Conservation (phyloP, 2,329 filamentous ascomycete genomes). For the Fusarium sp. region DNA sequence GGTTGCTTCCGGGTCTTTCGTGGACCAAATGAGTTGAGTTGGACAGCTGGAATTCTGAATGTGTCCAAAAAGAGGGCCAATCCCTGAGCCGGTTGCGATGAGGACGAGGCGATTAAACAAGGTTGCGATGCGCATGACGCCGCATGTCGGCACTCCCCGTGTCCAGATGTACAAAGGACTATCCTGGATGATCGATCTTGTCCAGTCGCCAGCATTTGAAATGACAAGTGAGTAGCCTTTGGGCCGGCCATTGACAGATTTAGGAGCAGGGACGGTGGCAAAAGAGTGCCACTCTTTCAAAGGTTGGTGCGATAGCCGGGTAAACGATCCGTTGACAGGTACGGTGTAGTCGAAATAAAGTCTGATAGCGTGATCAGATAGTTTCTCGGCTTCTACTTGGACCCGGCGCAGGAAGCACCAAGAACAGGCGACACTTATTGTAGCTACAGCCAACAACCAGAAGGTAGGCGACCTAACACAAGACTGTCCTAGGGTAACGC, state of each 20-base stretch:
- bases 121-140: constrained; percentile 73
- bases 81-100: constrained; percentile 78
- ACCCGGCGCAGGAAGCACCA: constrained; percentile 79
- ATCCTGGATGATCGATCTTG: constrained; percentile 69
- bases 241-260: constrained; percentile 38
- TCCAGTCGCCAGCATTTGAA: constrained; percentile 82
- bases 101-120: constrained; percentile 75
- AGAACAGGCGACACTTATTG: constrained; percentile 73
- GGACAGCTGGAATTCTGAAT: constrained; percentile 62
- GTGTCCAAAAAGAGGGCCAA: constrained; percentile 73
- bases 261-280: constrained; percentile 74
- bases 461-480: constrained; percentile 59
- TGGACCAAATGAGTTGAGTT: constrained; percentile 76
- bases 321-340: constrained; percentile 60
- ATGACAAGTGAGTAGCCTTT: constrained; percentile 74
- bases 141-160: constrained; percentile 73
- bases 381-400: constrained; percentile 70
- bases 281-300: constrained; percentile 81
- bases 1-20: constrained; percentile 68
- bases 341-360: constrained; percentile 75
- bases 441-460: constrained; percentile 75
- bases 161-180: constrained; percentile 73
- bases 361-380: constrained; percentile 79
- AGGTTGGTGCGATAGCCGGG: constrained; percentile 69
- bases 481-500: constrained; percentile 49